Evolutionary conservation across 169 alveolate species (phyloP).

Genomic region (Plasmodium knowlesi): DNA sequence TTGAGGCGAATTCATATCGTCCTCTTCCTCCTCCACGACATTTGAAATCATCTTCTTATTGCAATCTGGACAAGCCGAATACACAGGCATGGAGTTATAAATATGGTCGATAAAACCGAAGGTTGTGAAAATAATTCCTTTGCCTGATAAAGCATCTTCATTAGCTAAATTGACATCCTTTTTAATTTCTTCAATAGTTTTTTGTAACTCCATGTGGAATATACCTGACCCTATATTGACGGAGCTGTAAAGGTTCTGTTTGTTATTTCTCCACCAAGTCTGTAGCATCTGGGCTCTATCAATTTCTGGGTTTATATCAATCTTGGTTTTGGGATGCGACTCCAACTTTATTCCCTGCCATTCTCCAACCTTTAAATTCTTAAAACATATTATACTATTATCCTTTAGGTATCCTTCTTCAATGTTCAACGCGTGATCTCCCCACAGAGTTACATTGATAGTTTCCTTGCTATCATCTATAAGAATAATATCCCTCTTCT

Average conservation of each 20-base stretch:
- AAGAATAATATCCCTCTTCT: conserved; percentile 79
- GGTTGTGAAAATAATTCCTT: conserved; percentile 75
- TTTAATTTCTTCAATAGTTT: conserved; percentile 76
- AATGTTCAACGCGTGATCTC: conserved; percentile 49
- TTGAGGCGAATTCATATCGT: neutral
- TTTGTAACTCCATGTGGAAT: neutral
- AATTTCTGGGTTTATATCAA: conserved; percentile 78
- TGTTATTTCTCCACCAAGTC: conserved; percentile 83
- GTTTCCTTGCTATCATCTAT: conserved; percentile 78
- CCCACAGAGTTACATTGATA: conserved; percentile 84
- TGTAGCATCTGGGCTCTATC: conserved; percentile 77
- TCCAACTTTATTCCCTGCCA: conserved; percentile 86
- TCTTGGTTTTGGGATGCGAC: conserved; percentile 77
- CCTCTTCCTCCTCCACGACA: conserved; percentile 9
- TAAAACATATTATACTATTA: conserved; percentile 40
- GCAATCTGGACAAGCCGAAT: conserved; percentile 83
- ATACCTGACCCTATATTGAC: neutral
- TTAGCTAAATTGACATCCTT: conserved; percentile 66
- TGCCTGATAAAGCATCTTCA: conserved; percentile 58
- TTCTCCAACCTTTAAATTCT: conserved; percentile 80
- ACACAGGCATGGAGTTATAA: conserved; percentile 46
- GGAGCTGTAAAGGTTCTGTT: conserved; percentile 17
- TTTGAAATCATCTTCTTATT: conserved; percentile 80
- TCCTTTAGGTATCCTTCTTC: conserved; percentile 35
- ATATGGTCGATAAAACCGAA: conserved; percentile 71